These are phyloP conservation scores for Annulohypoxylon maeteangense DNA, from an alignment of 495 filamentous ascomycete genomes.

Conservation along the genomic window DNA sequence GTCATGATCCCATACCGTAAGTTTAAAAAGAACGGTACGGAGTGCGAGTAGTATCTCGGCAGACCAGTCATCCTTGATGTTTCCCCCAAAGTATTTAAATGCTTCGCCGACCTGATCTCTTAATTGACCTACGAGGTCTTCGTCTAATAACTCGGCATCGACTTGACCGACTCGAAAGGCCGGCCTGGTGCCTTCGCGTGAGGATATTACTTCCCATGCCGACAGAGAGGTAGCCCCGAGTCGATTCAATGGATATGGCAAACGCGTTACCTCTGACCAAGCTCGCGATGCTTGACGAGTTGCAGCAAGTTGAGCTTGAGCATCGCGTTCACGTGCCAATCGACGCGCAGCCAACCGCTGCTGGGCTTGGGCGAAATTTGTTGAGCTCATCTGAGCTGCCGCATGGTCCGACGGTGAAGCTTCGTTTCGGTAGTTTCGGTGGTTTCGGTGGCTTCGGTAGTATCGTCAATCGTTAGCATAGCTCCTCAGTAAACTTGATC, in stretches of 20 bases:
- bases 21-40: constrained; percentile 86
- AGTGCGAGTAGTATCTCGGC: constrained; percentile 84
- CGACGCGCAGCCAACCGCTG: constrained; percentile 83
- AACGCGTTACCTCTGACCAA: constrained; percentile 63
- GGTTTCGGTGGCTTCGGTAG: constrained; percentile 7
- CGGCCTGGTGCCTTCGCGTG: constrained; percentile 81
- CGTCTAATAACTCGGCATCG: constrained; percentile 94
- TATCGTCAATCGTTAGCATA: constrained; percentile 25
- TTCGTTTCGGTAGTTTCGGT: background rate
- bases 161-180: constrained; percentile 96
- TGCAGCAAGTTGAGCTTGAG: constrained; percentile 64
- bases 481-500: background rate
- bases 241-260: constrained; percentile 72
- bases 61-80: constrained; percentile 79
- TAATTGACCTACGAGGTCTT: constrained; percentile 87
- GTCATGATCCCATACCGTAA: constrained; percentile 95
- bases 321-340: constrained; percentile 72
- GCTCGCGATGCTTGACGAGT: constrained; percentile 68
- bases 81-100: constrained; percentile 83
- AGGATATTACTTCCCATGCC: constrained; percentile 75
- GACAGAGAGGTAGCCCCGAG: constrained; percentile 66
- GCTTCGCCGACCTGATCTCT: constrained; percentile 89
- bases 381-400: constrained; percentile 69
- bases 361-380: constrained; percentile 87
- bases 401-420: constrained; percentile 26